Evolutionary conservation across 352 stramenopile species (phyloP).

Genomic region (Peronospora destructor): DNA sequence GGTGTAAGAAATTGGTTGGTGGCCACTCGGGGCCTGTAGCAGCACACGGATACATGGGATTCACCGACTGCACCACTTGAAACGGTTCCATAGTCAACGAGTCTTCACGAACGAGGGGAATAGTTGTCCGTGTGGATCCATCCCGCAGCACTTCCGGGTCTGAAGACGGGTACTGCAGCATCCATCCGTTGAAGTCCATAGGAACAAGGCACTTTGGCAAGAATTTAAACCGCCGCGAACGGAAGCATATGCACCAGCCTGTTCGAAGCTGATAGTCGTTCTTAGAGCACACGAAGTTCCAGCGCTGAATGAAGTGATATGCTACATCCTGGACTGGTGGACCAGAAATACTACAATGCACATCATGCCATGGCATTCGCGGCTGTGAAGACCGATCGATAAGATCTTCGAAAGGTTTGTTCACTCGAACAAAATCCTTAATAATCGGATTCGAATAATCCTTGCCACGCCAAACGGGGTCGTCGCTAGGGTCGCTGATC

Average conservation of each 20-base stretch:
- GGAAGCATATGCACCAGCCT: constrained; percentile 83
- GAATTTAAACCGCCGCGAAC: constrained; percentile 76
- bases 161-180: constrained; percentile 61
- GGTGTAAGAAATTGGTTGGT: constrained; percentile 23
- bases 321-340: constrained; percentile 79
- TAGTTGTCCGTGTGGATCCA: constrained; percentile 31
- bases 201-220: constrained; percentile 77
- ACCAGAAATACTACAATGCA: constrained; percentile 79
- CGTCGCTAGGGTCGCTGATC: constrained; percentile 56
- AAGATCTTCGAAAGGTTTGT: constrained; percentile 78
- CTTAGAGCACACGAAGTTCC: constrained; percentile 88
- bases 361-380: constrained; percentile 87
- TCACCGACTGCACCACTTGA: constrained; percentile 38
- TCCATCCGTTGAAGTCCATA: constrained; percentile 85
- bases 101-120: constrained; percentile 50
- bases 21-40: constrained; percentile 28
- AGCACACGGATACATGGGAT: constrained; percentile 32
- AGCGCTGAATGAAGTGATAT: constrained; percentile 88
- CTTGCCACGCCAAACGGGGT: constrained; percentile 74
- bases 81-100: constrained; percentile 54
- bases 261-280: constrained; percentile 83
- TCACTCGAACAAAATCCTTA: constrained; percentile 84
- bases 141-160: constrained; percentile 34
- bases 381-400: constrained; percentile 72
- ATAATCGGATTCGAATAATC: constrained; percentile 88